Percentiles rank a stretch among this genome's conserved stretches.
Evolutionary conservation across 164 flowering plant genomes (phyloP).

Genomic region (Platanus orientalis): DNA sequence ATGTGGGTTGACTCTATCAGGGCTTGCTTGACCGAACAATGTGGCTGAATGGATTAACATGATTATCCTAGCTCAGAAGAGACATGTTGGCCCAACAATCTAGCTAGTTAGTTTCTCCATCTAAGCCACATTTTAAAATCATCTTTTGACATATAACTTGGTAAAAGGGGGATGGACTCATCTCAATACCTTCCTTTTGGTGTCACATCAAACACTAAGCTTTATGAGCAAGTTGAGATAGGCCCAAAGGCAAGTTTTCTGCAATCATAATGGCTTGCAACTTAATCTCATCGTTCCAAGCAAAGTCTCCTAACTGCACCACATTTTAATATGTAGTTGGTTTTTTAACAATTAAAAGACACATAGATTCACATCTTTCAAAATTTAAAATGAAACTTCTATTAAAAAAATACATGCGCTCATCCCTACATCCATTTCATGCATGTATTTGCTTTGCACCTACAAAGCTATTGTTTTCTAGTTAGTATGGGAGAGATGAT

Average conservation of each 20-base stretch:
- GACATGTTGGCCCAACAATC: slow-evolving; percentile 6
- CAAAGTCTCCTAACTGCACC: slow-evolving; percentile 9
- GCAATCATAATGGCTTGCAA: slow-evolving; percentile 10
- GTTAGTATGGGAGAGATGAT: slow-evolving; percentile 17
- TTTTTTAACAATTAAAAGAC: slow-evolving; percentile 1
- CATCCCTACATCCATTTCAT: neutral
- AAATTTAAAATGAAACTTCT: neutral
- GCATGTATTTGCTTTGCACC: neutral
- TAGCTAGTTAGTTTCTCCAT: neutral
- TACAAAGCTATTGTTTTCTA: neutral
- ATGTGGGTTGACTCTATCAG: slow-evolving; percentile 2
- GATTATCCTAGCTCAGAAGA: slow-evolving; percentile 12
- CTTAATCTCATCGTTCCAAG: neutral
- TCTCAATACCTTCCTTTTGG: neutral
- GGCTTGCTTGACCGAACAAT: slow-evolving; percentile 8
- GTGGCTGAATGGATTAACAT: slow-evolving; percentile 11
- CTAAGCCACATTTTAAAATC: neutral
- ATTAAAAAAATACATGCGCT: neutral
- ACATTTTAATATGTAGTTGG: slow-evolving; percentile 1
- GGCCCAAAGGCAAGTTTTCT: slow-evolving; percentile 9
- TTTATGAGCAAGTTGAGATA: slow-evolving; percentile 12
- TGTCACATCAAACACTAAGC: slow-evolving; percentile 7
- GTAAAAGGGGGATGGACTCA: neutral
- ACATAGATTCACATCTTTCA: neutral
- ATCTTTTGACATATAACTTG: no score